phyloP scores from a whole-genome alignment of 2,329 filamentous ascomycete species.

The Penicillium sp. region DNA sequence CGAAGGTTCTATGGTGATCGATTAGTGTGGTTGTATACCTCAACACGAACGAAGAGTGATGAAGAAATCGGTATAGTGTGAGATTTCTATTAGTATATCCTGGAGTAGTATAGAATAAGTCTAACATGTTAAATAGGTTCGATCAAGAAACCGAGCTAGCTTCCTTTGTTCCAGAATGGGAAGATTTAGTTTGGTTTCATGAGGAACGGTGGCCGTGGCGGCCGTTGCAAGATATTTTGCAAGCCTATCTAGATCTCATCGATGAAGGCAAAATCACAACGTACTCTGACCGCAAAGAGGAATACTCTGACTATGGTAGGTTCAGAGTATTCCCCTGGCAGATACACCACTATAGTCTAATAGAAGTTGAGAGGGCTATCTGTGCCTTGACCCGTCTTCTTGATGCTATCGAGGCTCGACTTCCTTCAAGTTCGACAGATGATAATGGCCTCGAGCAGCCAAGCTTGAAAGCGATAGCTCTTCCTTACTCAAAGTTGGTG shows the following conservation, averaged over 20 bases:
- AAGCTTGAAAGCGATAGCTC: too few relatives aligned
- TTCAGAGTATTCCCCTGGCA: conserved; percentile 13
- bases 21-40: conserved; percentile 14
- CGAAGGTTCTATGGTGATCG: conserved; percentile 9
- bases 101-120: background rate
- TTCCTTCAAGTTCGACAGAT: too few relatives aligned
- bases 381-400: conserved; percentile 12
- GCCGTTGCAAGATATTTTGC: conserved; percentile 15
- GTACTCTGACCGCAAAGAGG: conserved; percentile 9
- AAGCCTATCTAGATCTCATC: conserved; percentile 14
- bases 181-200: conserved; percentile 9
- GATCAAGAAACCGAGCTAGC: conserved; percentile 18
- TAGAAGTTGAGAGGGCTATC: conserved; percentile 10
- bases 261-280: conserved; percentile 20
- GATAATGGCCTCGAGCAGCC: too few relatives aligned
- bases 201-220: conserved; percentile 11
- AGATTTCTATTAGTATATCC: background rate
- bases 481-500: too few relatives aligned
- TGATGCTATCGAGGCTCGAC: conserved; percentile 14
- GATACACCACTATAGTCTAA: conserved; percentile 10
- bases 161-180: conserved; percentile 16
- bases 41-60: conserved; percentile 12
- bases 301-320: background rate
- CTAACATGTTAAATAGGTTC: conserved; percentile 13
- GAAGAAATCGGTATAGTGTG: conserved; percentile 18